These are phyloP conservation scores for Colletotrichum echinochloae DNA, from an alignment of 2,329 filamentous ascomycete species.

Conservation along the genomic window DNA sequence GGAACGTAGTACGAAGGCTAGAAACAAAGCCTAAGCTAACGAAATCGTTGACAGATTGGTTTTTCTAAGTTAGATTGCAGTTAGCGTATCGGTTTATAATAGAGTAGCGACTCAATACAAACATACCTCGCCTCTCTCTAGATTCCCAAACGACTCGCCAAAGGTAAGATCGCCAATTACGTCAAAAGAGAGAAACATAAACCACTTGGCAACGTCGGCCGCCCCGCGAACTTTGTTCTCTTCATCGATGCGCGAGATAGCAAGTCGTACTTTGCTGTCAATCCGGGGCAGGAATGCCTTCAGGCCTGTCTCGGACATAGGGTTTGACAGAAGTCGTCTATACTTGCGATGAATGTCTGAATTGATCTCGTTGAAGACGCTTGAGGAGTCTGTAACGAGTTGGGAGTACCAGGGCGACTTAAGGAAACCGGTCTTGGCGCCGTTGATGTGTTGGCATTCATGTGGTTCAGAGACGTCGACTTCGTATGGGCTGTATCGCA, in stretches of 20 bases:
- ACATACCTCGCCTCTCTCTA: slow-evolving; percentile 49
- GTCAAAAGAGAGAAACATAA: slow-evolving; percentile 60
- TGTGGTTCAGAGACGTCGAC: slow-evolving; percentile 42
- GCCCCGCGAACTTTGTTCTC: slow-evolving; percentile 54
- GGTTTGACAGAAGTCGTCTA: slow-evolving; percentile 56
- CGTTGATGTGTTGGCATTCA: slow-evolving; percentile 48
- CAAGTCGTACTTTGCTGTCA: slow-evolving; percentile 52
- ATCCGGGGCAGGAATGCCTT: slow-evolving; percentile 54
- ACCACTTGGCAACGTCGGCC: slow-evolving; percentile 66
- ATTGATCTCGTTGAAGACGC: slow-evolving; percentile 26
- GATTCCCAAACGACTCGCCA: slow-evolving; percentile 47
- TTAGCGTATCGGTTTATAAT: neutral
- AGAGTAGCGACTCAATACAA: accelerated
- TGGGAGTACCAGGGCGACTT: slow-evolving; percentile 31
- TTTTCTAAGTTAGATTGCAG: neutral
- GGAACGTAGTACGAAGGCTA: slow-evolving; percentile 32
- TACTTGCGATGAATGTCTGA: slow-evolving; percentile 46
- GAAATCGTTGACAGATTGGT: slow-evolving; percentile 34
- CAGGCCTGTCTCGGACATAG: slow-evolving; percentile 55
- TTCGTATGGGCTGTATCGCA: slow-evolving; percentile 27
- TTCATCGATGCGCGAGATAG: slow-evolving; percentile 57
- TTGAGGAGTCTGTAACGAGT: slow-evolving; percentile 37
- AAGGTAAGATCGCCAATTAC: slow-evolving; percentile 48
- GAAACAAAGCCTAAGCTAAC: slow-evolving; percentile 29
- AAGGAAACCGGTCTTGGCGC: slow-evolving; percentile 20